Evolutionary conservation across 768 basidiomycete genomes (phyloP), one percentile per base, ranked within the genome.

Genomic region (Boletus coccyginus): DNA sequence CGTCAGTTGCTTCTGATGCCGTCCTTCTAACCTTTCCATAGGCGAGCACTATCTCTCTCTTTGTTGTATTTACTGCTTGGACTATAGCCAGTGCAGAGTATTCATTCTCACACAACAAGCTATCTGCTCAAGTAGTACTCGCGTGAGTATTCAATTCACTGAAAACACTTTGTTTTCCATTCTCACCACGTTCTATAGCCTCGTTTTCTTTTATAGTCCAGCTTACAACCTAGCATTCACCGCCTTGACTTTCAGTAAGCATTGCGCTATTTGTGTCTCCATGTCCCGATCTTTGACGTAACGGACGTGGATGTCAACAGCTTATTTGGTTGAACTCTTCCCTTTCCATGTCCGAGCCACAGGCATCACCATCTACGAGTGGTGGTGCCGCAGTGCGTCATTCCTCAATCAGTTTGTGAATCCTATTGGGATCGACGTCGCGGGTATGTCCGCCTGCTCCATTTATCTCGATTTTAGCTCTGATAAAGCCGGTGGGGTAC

Each of bases 251-350:
- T 52, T 39, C 46, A 45, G 57, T 55, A 21, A 47, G 60, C 6
- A 5, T 42, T 16, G 2, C 3, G 13, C 13, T 24, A 7, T 27
- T 27, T 6, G 6, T 6, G 27, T 10, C 16, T 31, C 32, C 8
- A 14, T 27, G 16, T 29, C 16, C n/a, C 16, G 16, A 9, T 36
- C 52, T 19, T 3, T 58, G 13, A 60, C 9, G 29, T 31, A 36
- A 19, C 2, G 17, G 63, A 35, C 35, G 4, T 17, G 5, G 19
- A 42, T 7, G 17, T 10, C 32, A 3, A 21, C 59, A 83, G 83
- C 82, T 7, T 86, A 77, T 77, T 70, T 85, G 55, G 82, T 85
- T 31, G 85, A 86, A 62, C 64, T 87, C 29, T 86, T 86, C 74
- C 84, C 84, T 0, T 86, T 75, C 73, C 78, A 81, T 57, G 75